These are phyloP conservation scores for Penicillium mononematosum DNA, from an alignment of 495 filamentous ascomycete genomes.

Conservation along the genomic window DNA sequence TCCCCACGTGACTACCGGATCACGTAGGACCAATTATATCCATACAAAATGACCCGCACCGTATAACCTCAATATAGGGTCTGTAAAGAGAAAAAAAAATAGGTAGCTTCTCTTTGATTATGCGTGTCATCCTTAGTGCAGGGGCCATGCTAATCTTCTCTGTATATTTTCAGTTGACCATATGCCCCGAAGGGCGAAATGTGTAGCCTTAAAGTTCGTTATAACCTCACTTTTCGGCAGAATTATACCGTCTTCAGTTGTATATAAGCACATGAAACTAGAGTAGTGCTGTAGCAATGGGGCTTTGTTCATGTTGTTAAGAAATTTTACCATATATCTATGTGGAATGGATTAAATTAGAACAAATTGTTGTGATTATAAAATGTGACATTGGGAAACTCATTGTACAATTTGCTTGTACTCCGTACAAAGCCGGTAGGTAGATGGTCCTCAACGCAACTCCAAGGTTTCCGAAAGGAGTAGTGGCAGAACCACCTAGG, in stretches of 20 bases:
- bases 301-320: too few relatives aligned
- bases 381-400: too few relatives aligned
- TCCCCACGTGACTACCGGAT: background rate
- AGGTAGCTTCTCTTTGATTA: slow-evolving; percentile 88
- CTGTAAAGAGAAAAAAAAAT: slow-evolving; percentile 56
- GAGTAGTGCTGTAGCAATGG: too few relatives aligned
- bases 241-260: too few relatives aligned
- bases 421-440: background rate
- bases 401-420: too few relatives aligned
- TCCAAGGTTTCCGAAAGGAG: too few relatives aligned
- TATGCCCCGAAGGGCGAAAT: slow-evolving; percentile 64
- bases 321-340: too few relatives aligned
- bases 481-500: too few relatives aligned
- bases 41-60: background rate
- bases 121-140: slow-evolving; percentile 99
- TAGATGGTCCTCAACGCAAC: too few relatives aligned
- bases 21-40: background rate
- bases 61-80: background rate
- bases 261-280: too few relatives aligned
- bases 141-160: slow-evolving; percentile 99
- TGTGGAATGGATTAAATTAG: too few relatives aligned
- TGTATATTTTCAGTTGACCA: slow-evolving; percentile 81
- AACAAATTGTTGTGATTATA: too few relatives aligned
- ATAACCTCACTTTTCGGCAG: background rate
- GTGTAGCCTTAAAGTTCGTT: background rate